Base-by-base conservation (phyloP, 306 rosid species). In the Citrullus colocynthis region DNA sequence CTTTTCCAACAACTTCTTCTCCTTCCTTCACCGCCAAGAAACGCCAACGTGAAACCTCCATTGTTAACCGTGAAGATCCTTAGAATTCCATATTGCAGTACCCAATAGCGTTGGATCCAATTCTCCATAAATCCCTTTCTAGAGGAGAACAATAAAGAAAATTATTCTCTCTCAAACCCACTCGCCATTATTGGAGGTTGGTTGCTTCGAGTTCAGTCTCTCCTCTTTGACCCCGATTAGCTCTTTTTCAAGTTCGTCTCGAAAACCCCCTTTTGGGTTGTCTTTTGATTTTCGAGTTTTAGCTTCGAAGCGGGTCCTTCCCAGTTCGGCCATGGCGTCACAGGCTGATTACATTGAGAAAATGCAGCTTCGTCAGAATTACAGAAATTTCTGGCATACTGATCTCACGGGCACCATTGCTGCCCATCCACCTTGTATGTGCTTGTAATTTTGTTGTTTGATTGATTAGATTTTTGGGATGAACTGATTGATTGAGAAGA, bases 291-390 rank as follows among this genome's bases (percentile, higher is more conserved):
- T 49, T 66, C 49, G 4, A 65, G 49, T 36, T 36, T 18, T n/a
- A 9, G 15, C 52, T n/a, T 18, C 32, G 75, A 65, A 32, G 17
- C 36, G 28, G 60, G 14, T 74, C 58, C 45, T 77, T 42, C 44
- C 9, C 28, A 21, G 15, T 61, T 0, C 9, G 60, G 80, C 11
- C 58, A 88, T 86, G 91, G 86, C 88, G 49, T 84, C 87, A 58
- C 90, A 86, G 79, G 55, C 55, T 18, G 81, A 59, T 49, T 70
- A 83, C 51, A 63, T 82, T 6, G 89, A 88, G 17, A 90, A 86
- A 85, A 84, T 90, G 90, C 88, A 90, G 84, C 57, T 79, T 24
- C 89, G 92, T 52, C 84, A 90, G 90, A 83, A 74, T 41, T 90
- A 78, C 79, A 84, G 85, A 18, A 87, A 88, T 77, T 9, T 88